Evolutionary conservation across 2,329 filamentous ascomycete genomes (phyloP).

Genomic region (Trichoderma aggressivum): DNA sequence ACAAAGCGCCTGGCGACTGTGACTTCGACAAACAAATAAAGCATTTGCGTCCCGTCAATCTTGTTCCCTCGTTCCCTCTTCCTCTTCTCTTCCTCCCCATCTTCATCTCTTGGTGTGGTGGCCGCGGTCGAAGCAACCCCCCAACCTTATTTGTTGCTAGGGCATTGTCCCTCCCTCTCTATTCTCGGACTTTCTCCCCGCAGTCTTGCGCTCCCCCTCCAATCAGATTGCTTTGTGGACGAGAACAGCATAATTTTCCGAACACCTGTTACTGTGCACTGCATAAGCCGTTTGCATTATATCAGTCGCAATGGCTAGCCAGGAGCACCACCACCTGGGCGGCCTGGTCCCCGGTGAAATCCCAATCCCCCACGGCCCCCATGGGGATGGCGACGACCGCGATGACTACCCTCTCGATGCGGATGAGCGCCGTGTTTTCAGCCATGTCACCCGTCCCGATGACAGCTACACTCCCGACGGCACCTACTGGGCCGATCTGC

Average conservation of each 20-base stretch:
- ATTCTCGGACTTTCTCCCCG: background rate
- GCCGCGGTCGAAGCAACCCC: background rate
- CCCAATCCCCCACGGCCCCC: constrained; percentile 51
- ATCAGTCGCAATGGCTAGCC: background rate
- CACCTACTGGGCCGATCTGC: constrained; percentile 89
- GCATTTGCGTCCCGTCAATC: background rate
- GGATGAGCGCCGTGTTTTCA: constrained; percentile 63
- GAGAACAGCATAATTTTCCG: background rate
- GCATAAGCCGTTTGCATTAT: constrained; percentile 2
- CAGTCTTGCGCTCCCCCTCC: background rate
- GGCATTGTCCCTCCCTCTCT: background rate
- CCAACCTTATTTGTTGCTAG: background rate
- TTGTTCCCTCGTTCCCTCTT: background rate
- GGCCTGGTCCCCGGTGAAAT: constrained; percentile 46
- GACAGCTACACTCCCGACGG: constrained; percentile 82
- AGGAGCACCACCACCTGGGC: constrained; percentile 10
- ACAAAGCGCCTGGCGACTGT: background rate
- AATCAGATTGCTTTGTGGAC: background rate
- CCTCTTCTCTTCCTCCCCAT: background rate
- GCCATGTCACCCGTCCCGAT: constrained; percentile 78
- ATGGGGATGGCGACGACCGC: constrained; percentile 48
- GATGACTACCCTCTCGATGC: constrained; percentile 43
- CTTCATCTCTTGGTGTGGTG: constrained; percentile 14
- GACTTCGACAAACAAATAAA: constrained; percentile 11
- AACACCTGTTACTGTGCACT: background rate